Evolutionary conservation across 2,329 filamentous ascomycete genomes (phyloP).

Genomic region (Calonectria leucothoes): DNA sequence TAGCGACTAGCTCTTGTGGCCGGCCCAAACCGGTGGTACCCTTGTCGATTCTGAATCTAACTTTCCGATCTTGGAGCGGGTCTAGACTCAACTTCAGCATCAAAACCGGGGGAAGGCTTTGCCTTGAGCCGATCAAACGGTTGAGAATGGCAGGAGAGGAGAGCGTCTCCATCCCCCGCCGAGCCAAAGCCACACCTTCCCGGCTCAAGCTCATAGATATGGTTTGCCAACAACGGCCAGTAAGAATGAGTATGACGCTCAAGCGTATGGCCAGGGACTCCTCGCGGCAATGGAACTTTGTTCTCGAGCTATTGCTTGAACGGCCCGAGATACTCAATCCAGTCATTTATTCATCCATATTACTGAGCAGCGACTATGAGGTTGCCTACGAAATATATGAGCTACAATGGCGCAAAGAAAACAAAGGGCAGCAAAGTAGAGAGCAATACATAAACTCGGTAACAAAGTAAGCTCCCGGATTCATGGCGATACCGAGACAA

Average conservation of each 20-base stretch:
- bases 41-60: slow-evolving; percentile 39
- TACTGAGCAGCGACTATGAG: background rate
- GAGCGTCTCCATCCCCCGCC: slow-evolving; percentile 18
- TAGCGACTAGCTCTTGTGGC: slow-evolving; percentile 38
- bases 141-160: slow-evolving; percentile 16
- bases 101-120: slow-evolving; percentile 11
- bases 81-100: slow-evolving; percentile 29
- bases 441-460: background rate
- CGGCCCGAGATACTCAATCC: background rate
- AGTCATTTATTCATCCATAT: background rate
- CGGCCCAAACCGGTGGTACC: slow-evolving; percentile 41
- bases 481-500: background rate
- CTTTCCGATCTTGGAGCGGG: slow-evolving; percentile 42
- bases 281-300: background rate
- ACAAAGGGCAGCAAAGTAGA: background rate
- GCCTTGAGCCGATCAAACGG: slow-evolving; percentile 6
- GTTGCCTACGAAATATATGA: background rate
- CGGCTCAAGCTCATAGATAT: background rate
- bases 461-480: background rate
- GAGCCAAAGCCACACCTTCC: slow-evolving; percentile 20
- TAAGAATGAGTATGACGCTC: background rate
- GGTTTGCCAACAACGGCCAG: background rate
- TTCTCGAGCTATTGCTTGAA: background rate
- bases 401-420: background rate
- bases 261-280: background rate